Evolutionary conservation across 768 basidiomycete genomes (phyloP).

Genomic region (Pulveroboletus sp.): DNA sequence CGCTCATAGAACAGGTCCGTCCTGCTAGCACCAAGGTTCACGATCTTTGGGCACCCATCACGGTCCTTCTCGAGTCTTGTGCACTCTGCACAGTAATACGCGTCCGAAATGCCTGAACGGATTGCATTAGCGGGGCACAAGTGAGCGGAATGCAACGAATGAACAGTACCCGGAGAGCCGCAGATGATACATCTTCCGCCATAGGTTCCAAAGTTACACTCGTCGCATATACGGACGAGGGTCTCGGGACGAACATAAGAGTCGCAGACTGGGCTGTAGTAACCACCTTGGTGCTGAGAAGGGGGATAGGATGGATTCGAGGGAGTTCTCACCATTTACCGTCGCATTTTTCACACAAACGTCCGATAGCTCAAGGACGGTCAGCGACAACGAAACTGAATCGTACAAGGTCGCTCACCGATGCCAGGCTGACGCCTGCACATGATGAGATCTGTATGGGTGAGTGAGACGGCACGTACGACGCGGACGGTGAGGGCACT

Average conservation of each 20-base stretch:
- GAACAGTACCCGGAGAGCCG: slow-evolving; percentile 76
- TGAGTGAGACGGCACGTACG: neutral
- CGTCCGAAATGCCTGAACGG: slow-evolving; percentile 86
- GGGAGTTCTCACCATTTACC: slow-evolving; percentile 83
- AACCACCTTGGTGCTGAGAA: neutral
- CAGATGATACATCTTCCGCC: slow-evolving; percentile 98
- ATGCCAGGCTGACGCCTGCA: slow-evolving; percentile 97
- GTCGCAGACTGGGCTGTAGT: slow-evolving; percentile 88
- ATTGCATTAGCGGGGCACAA: neutral
- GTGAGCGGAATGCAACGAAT: neutral
- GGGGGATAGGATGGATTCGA: neutral
- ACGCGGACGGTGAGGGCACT: neutral
- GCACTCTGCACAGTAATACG: slow-evolving; percentile 98
- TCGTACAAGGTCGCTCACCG: slow-evolving; percentile 45
- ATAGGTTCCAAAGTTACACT: slow-evolving; percentile 98
- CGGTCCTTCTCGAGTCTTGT: slow-evolving; percentile 95
- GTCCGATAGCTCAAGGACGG: slow-evolving; percentile 73
- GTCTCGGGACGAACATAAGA: slow-evolving; percentile 99
- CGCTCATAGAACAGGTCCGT: slow-evolving; percentile 92
- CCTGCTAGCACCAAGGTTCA: slow-evolving; percentile 90
- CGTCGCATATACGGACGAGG: slow-evolving; percentile 96
- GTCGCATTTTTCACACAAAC: slow-evolving; percentile 98
- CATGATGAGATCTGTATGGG: slow-evolving; percentile 84
- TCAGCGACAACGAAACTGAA: slow-evolving; percentile 6
- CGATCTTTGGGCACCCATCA: slow-evolving; percentile 98